Evolutionary conservation across 2,329 filamentous ascomycete genomes (phyloP), one percentile per base, ranked within the genome.

Genomic region (Clarireedia sp.): DNA sequence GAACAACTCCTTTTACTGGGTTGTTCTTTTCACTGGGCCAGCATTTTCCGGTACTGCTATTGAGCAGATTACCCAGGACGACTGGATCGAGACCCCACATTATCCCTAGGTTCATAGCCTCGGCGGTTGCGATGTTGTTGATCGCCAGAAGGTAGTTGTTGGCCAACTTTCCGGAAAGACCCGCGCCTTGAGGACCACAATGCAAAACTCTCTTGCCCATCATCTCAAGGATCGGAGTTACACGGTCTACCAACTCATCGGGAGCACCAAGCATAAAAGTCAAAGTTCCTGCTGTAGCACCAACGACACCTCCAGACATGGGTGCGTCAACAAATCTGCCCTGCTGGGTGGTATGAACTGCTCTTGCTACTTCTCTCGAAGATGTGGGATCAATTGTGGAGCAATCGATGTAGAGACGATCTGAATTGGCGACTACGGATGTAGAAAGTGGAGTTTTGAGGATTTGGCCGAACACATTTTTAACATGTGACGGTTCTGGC

Each of bases 1-100:
- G 83, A 21, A 92, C 78, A 0, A 96, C 90, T 14, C 90, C 91
- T 10, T 84, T 84, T 3, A 97, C 90, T 0, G 94, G 94, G 68
- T 97, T 97, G 73, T 99, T 99, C 59, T 95, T 77, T 73, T 96
- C 91, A 65, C 86, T 94, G 1, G 92, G 90, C 94, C 94, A 99
- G 77, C 91, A 97, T 62, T 79, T 82, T n/a, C 94, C 94, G 0
- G 92, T 96, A 64, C 89, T 94, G 3, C 87, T 87, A 69, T 96
- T 97, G 74, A 99, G 89, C 71, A 99, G 83, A 51, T 85, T 83
- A 0, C 89, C 87, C 2, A 99, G 78, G 7, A 83, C 84, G 53
- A 75, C 70, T 0, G 78, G 77, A 59, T 83, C 77, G 17, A 83
- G 64, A 2, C 79, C 79, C 40, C 79, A 72, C 29, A 74, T 74